Evolutionary conservation across 331 rosid genomes (phyloP).

Genomic region (Malus hybrid): DNA sequence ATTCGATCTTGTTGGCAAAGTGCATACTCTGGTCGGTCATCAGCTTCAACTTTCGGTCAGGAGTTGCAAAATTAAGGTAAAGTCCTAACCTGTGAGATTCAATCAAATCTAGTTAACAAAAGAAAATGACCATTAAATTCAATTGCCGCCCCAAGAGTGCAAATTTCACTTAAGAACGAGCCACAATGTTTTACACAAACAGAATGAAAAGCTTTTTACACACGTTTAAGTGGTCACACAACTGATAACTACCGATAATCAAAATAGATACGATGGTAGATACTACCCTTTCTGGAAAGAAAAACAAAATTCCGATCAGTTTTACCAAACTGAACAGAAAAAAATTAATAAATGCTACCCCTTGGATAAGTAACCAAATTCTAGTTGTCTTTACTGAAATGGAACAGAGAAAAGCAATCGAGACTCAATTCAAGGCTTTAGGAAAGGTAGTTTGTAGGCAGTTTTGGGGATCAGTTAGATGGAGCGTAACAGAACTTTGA

Average conservation of each 20-base stretch:
- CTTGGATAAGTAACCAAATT: no score
- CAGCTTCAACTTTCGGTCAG: slow-evolving; percentile 3
- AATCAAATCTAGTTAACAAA: slow-evolving; percentile 9
- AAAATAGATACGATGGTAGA: neutral
- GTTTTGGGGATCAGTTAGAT: no score
- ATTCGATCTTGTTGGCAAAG: slow-evolving; percentile 7
- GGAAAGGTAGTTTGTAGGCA: no score
- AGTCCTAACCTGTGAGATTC: slow-evolving; percentile 24
- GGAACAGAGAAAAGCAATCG: no score
- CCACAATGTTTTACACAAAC: neutral
- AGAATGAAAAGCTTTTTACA: neutral
- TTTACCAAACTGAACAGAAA: no score
- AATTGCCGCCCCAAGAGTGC: neutral
- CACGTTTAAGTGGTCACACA: neutral
- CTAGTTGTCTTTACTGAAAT: no score
- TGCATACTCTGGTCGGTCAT: slow-evolving; percentile 18
- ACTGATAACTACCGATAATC: slow-evolving; percentile 12
- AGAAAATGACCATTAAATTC: neutral
- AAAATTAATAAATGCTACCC: no score
- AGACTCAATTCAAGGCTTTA: no score
- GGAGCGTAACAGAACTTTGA: no score
- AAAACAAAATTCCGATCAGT: no score
- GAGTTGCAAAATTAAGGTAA: slow-evolving; percentile 4
- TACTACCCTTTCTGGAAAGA: no score
- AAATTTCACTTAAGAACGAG: neutral